Base-by-base conservation (phyloP, 2,329 filamentous ascomycete genomes). In the Lecanicillium sp. region DNA sequence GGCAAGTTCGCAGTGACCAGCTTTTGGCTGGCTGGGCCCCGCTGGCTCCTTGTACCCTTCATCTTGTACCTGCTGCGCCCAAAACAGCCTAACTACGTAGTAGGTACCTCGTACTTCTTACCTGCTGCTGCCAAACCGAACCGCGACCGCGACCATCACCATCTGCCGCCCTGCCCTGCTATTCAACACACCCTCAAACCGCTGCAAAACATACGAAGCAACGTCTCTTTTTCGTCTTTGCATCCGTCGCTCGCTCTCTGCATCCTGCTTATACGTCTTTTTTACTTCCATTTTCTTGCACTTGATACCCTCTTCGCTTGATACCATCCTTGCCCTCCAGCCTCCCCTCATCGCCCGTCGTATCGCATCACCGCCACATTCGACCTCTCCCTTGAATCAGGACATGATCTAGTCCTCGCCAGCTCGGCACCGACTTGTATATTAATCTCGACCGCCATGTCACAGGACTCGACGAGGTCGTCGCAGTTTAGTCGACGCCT, bases 381-480 rank as follows among this genome's bases (percentile, higher is more conserved):
- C 15, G 37, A 17, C 29, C 11, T 9, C 19, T 42, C 38, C 19
- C 24, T 29, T 35, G 6, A 15, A 11, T 26, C 17, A 12, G 37
- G 38, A 27, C 45, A 48, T 48, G 45, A 48, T 21, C 8, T 11
- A 20, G 21, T 4, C 20, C 32, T 19, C 32, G 7, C 15, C 32
- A 6, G 21, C 30, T 35, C n/a, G 29, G 29, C 38, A 27, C 37
- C 44, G 36, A 35, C 27, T 33, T 40, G 26, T 26, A 32, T 40
- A n/a, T 35, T 40, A 27, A 40, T n/a, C 27, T 21, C 29, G 42
- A 44, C 40, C 55, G 54, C 43, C 62, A 79, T 78, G 75, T 79
- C 75, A 59, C 69, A 71, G 53, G 67, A 68, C 38, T 77, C 75
- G 55, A 72, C 69, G 55, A 67, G 67, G 53, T 74, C 73, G 36